phyloP scores from a whole-genome alignment of 1,284 basidiomycete species.

The Thelephora terrestris region DNA sequence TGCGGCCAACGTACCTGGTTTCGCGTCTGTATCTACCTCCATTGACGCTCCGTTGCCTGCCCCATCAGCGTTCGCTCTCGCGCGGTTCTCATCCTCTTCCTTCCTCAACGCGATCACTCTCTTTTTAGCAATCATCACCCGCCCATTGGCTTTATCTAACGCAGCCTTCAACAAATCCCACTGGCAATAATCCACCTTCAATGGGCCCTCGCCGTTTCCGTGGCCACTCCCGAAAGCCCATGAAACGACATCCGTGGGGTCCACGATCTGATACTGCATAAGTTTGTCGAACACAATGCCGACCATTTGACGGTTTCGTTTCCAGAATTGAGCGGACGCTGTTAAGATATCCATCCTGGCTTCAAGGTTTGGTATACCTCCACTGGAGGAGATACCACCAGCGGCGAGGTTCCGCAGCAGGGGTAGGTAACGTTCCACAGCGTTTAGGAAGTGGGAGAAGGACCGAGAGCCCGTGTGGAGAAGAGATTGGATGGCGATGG shows the following conservation, averaged over 20 bases:
- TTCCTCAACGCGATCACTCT: conserved; percentile 68
- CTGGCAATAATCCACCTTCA: conserved; percentile 50
- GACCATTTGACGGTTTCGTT: conserved; percentile 72
- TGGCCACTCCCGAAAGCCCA: conserved; percentile 62
- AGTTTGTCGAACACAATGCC: conserved; percentile 94
- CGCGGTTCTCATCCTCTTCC: conserved; percentile 79
- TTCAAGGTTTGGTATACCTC: conserved; percentile 36
- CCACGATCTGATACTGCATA: conserved; percentile 96
- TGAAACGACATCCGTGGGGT: conserved; percentile 82
- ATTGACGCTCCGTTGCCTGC: conserved; percentile 35
- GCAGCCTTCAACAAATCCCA: conserved; percentile 80
- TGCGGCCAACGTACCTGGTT: conserved; percentile 29
- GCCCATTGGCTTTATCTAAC: conserved; percentile 81
- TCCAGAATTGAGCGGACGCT: conserved; percentile 73
- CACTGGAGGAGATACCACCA: conserved; percentile 23
- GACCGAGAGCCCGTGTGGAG: conserved; percentile 89
- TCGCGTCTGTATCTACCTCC: conserved; percentile 65
- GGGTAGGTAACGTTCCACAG: conserved; percentile 93
- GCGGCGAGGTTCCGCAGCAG: conserved; percentile 68
- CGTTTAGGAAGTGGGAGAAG: conserved; percentile 97
- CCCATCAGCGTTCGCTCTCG: conserved; percentile 48
- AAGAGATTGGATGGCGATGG: conserved; percentile 83
- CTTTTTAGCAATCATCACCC: conserved; percentile 66
- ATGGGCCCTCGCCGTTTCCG: conserved; percentile 20
- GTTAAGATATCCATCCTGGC: conserved; percentile 65